Evolutionary conservation across 2,329 filamentous ascomycete species (phyloP).

Genomic region (Epichloe elymi): DNA sequence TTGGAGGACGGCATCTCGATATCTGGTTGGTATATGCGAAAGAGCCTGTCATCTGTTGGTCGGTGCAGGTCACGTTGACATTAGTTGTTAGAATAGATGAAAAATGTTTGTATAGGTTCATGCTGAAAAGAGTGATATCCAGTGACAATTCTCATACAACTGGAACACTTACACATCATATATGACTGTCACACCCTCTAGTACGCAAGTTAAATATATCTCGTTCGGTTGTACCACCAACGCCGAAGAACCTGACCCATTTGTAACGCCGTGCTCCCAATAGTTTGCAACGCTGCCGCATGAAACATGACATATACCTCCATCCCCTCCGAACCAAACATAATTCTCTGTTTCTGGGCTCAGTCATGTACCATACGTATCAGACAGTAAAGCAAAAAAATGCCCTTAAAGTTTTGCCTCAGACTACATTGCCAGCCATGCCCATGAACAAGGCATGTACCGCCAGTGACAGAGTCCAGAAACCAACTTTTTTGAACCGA

Average conservation of each 20-base stretch:
- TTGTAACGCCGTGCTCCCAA: conserved; percentile 1
- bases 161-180: not conserved
- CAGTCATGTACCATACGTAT: not conserved
- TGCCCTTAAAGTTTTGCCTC: not conserved
- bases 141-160: not conserved
- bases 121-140: not conserved
- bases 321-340: not conserved
- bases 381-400: no score
- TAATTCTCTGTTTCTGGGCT: not conserved
- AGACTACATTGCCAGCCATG: conserved; percentile 69
- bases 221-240: not conserved
- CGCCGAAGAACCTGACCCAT: not conserved
- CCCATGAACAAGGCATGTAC: conserved; percentile 92
- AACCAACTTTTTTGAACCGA: conserved; percentile 85
- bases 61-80: not conserved
- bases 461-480: conserved; percentile 88
- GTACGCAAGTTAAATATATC: not conserved
- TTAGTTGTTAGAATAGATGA: not conserved
- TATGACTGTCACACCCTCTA: not conserved
- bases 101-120: not conserved
- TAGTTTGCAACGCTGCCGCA: not conserved
- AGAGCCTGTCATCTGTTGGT: not conserved
- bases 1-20: not conserved
- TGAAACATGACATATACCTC: not conserved
- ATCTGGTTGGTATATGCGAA: not conserved